A percentile compares a stretch with the other conserved stretches of the same genome.
Conservation (phyloP, 2,329 filamentous ascomycete genomes). For the Lachnellula suecica region DNA sequence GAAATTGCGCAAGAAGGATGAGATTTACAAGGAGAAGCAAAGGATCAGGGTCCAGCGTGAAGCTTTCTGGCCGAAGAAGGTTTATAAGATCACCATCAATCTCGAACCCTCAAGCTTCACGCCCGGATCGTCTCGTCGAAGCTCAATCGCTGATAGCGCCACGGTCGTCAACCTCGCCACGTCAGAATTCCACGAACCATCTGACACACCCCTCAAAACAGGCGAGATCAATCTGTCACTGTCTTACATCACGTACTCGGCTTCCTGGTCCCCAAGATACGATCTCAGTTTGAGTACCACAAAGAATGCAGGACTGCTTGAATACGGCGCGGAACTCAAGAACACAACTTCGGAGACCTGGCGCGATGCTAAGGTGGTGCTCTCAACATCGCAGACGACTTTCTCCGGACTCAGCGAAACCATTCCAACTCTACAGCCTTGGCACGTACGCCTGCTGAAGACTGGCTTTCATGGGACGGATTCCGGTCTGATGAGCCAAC, state of each 20-base stretch:
- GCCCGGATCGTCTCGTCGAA: constrained; percentile 47
- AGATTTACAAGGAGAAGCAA: constrained; percentile 42
- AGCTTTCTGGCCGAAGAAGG: constrained; percentile 49
- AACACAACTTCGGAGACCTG: constrained; percentile 50
- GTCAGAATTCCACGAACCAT: constrained; percentile 21
- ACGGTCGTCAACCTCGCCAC: constrained; percentile 25
- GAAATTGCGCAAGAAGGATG: constrained; percentile 35
- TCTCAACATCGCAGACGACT: constrained; percentile 50
- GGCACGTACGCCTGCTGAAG: constrained; percentile 44
- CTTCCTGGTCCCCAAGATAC: constrained; percentile 47
- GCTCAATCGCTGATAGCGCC: constrained; percentile 39
- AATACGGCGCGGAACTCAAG: constrained; percentile 53
- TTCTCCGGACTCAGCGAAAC: constrained; percentile 48
- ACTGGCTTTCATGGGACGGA: constrained; percentile 7
- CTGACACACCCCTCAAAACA: constrained; percentile 14
- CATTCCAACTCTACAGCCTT: constrained; percentile 45
- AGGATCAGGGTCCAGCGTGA: constrained; percentile 44
- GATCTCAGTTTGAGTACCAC: constrained; percentile 43
- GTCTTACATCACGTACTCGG: constrained; percentile 35
- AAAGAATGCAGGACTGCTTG: constrained; percentile 34
- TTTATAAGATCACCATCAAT: constrained; percentile 50
- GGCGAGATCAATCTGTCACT: constrained; percentile 29
- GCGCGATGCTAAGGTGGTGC: constrained; percentile 40
- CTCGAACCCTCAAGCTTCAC: constrained; percentile 46
- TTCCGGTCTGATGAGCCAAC: constrained; percentile 22